phyloP scores from a whole-genome alignment of 2,329 filamentous ascomycete species.

The Chaetomium sp. region DNA sequence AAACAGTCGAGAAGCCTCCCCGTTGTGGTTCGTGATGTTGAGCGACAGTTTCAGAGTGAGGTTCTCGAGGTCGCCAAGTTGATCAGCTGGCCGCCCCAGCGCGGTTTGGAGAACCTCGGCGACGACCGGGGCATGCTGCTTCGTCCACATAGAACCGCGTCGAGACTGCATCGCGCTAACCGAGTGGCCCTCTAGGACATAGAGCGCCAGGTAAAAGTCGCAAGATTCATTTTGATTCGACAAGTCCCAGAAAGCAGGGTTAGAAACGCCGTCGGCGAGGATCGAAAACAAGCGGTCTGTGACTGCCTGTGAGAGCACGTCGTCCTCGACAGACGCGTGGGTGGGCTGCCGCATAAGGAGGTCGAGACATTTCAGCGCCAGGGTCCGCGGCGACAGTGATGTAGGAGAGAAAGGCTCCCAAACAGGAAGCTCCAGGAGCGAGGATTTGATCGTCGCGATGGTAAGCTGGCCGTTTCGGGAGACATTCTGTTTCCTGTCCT shows the following conservation, averaged over 20 bases:
- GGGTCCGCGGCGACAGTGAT: slow-evolving; percentile 61
- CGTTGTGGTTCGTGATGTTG: slow-evolving; percentile 83
- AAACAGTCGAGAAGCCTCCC: slow-evolving; percentile 68
- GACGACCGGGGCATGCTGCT: slow-evolving; percentile 54
- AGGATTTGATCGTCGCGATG: slow-evolving; percentile 56
- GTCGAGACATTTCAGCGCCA: slow-evolving; percentile 67
- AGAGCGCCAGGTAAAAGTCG: slow-evolving; percentile 50
- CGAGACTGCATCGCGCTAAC: slow-evolving; percentile 50
- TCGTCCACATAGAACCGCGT: slow-evolving; percentile 50
- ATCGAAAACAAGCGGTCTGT: slow-evolving; percentile 53
- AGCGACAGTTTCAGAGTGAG: slow-evolving; percentile 71
- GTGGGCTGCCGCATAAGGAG: slow-evolving; percentile 56
- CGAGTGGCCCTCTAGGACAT: slow-evolving; percentile 57
- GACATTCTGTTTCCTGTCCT: slow-evolving; percentile 68
- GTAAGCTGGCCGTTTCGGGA: slow-evolving; percentile 64
- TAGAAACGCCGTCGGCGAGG: slow-evolving; percentile 42
- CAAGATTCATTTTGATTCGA: slow-evolving; percentile 40
- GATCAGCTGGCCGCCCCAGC: slow-evolving; percentile 40
- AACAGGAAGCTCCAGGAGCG: slow-evolving; percentile 55
- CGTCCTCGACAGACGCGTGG: slow-evolving; percentile 49
- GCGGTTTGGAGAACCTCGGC: slow-evolving; percentile 50
- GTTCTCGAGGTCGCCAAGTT: slow-evolving; percentile 47
- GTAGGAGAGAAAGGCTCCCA: slow-evolving; percentile 60
- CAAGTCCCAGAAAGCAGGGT: slow-evolving; percentile 43
- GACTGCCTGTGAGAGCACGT: slow-evolving; percentile 53